Evolutionary conservation across 768 basidiomycete species (phyloP), one percentile per base, ranked within the genome.

Genomic region (Agrocybe pediades): DNA sequence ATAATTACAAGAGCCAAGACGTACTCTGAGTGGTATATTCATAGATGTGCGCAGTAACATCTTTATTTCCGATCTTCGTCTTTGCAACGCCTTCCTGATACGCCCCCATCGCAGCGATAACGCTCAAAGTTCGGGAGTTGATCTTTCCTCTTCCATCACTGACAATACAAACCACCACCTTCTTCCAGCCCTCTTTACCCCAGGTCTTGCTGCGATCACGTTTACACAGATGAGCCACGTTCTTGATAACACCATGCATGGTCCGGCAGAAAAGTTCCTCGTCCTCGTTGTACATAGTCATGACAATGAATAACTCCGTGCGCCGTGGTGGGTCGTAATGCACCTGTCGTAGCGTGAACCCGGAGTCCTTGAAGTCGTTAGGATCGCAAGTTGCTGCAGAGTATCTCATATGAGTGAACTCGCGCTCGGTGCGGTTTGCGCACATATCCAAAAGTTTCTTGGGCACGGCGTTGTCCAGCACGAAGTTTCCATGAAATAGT

Each of bases 121-220:
- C 91, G 58, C 85, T 88, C 63, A 94, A 68, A 15, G 89, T 91
- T 56, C 92, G 73, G 40, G 87, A 80, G 66, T 94, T 92, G 70
- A 96, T 90, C 80, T 94, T 93, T 58, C 72, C 66, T 25, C 93
- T 80, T 0, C 92, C 94, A 68, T 95, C 92, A 39, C 88, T 90
- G 7, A 96, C 93, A 60, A 95, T 86, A 64, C 91, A 94, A 9
- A 96, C 88, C 7, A 95, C 95, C 27, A 96, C 92, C 79, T 97
- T 98, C 78, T 98, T 95, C 96, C 96, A 98, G 1, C 94, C 94
- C 0, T 97, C 95, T 67, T 90, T 89, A 1, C 95, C 95, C 96
- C 96, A 98, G 3, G 91, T 97, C 78, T 92, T 95, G 61, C 87
- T 90, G 44, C 91, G 76, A 41, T 90, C 88, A 19, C 95, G 78